Evolutionary conservation across 2,329 filamentous ascomycete genomes (phyloP), one percentile per base, ranked within the genome.

Genomic region (Colletotrichum sp.): DNA sequence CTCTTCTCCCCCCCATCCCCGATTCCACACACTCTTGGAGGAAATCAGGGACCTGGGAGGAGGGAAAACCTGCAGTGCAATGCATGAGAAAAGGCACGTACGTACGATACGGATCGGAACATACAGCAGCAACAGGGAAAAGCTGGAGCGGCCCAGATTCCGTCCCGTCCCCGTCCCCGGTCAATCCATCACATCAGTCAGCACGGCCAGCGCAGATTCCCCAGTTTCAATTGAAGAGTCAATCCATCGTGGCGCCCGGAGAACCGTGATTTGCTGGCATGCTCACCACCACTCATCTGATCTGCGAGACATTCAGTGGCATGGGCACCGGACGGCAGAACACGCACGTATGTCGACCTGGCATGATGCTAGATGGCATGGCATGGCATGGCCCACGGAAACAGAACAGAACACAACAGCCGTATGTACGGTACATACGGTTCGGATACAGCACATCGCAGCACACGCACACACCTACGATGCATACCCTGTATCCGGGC

Each of bases 221-320:
- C 70, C 26, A 58, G 48, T 59, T 30, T 24, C 59, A 62, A 28
- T 8, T 21, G 34, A n/a, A 56, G n/a, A 48, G 38, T 48, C 38
- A 48, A 48, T 24, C 34, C 59, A 67, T 69, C 71, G 66, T 73
- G 66, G 66, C 66, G 38, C 66, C 59, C 32, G 24, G 43, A 73
- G 55, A 63, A 66, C 71, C 32, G 65, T 73, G 38, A 34, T 69
- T 69, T 63, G 65, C 43, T 73, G 71, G 65, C 71, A 69, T 58
- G 24, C 12, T 63, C 38, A 69, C 32, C 65, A 73, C 65, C 65
- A 69, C 30, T 69, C 56, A 32, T 52, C 65, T n/a, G 30, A 52
- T 52, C 66, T 73, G 70, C 70, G 70, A 73, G 70, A 73, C 70
- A 73, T 36, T 26, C 18, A 38, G 7, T 24, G 63, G 52, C 55